Base-by-base conservation (phyloP, 305 asterid species). In the Caryopteris hybrid region DNA sequence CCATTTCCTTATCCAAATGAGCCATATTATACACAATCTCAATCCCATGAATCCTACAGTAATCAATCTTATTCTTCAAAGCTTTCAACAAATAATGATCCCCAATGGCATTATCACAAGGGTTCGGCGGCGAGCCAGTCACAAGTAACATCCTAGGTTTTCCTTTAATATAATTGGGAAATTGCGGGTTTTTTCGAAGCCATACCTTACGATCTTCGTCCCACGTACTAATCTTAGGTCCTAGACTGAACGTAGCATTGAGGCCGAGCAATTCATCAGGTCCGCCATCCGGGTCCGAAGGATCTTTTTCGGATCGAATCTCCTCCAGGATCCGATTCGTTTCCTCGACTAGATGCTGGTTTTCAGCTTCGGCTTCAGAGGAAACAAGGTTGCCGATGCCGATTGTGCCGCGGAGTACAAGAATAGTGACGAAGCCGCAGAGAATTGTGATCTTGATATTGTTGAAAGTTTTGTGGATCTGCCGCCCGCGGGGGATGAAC, bases 391-490 rank as follows among this genome's bases (percentile, higher is more conserved):
- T 86, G 16, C 95, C 88, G 10, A 92, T 51, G 5, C 97, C 98
- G 55, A 92, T 88, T n/a, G 98, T 92, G 61, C 98, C 98, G 17
- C 98, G 96, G 13, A 92, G 89, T 3, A 92, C 98, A 23, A 92
- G 88, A 47, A 92, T 90, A 6, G 98, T 92, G 66, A 92, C 95
- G 72, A 92, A 88, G 61, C 98, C 98, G 66, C 98, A 92, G 59
- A 92, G 84, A 41, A 92, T 73, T 0, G 98, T 92, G 81, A 92
- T 90, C 82, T 90, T 92, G 20, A 92, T 54, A 59, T 86, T 90
- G 91, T 90, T 92, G 79, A 86, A 90, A 4, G 97, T 88, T 38
- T 86, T 89, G 20, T 80, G 79, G 80, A 86, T 88, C 90, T 88
- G 97, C 47, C 90, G 78, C 34, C 97, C 92, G 13, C 95, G 89